phyloP scores from a whole-genome alignment of 164 flowering plant species.

The Vitis rotundifolia region DNA sequence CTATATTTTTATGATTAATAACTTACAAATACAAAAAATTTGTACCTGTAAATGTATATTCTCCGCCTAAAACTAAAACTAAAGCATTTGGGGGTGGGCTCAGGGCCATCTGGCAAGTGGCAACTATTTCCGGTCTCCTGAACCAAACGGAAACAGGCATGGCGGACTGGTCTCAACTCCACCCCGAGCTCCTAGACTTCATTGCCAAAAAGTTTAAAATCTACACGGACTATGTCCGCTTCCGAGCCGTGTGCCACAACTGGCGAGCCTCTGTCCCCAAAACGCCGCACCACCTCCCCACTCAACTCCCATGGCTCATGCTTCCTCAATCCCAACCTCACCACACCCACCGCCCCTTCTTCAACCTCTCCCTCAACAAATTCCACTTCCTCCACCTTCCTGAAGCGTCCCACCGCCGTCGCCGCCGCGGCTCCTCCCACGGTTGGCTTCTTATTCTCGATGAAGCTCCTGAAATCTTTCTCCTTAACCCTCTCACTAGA shows the following conservation, averaged over 20 bases:
- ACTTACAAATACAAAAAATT: too few relatives aligned
- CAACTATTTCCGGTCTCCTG: too few relatives aligned
- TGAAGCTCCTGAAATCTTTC: conserved; percentile 40
- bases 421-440: conserved; percentile 65
- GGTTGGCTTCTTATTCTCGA: conserved; percentile 55
- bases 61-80: too few relatives aligned
- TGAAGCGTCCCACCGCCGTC: conserved; percentile 29
- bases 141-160: background rate
- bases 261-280: conserved; percentile 35
- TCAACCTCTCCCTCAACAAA: conserved; percentile 35
- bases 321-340: conserved; percentile 27
- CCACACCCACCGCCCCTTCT: conserved; percentile 29
- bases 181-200: conserved; percentile 36
- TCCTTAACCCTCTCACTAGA: conserved; percentile 47
- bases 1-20: too few relatives aligned
- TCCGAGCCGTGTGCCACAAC: conserved; percentile 42
- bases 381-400: conserved; percentile 41
- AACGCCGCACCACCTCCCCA: conserved; percentile 42
- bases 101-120: too few relatives aligned
- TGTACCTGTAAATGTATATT: too few relatives aligned
- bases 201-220: conserved; percentile 32
- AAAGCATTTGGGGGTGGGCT: too few relatives aligned
- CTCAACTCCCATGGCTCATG: conserved; percentile 60
- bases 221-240: conserved; percentile 50
- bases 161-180: conserved; percentile 53